A percentile compares a stretch with the other conserved stretches of the same genome.
phyloP scores from a whole-genome alignment of 176 grass and related monocot genomes.

The Areca catechu region DNA sequence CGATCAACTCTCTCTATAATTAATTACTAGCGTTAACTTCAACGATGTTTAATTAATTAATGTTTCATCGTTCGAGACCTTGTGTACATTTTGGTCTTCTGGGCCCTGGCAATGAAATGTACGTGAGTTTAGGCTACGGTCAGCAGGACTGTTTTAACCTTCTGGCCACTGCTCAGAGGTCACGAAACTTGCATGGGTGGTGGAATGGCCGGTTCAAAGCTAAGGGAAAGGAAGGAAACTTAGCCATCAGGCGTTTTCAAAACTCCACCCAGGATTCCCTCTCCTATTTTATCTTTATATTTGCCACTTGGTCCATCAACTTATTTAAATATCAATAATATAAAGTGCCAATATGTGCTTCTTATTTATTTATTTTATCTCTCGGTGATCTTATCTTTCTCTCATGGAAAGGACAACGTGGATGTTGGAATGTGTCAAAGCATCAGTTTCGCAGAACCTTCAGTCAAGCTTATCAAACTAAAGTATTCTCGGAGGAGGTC shows the following conservation, averaged over 20 bases:
- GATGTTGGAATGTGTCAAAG: slow-evolving; percentile 1
- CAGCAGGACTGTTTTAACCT: neutral
- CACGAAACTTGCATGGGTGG: slow-evolving; percentile 1
- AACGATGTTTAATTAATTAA: neutral
- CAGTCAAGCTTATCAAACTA: neutral
- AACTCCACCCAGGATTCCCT: neutral
- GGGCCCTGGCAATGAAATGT: neutral
- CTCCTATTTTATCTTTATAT: neutral
- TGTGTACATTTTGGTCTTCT: neutral
- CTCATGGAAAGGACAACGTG: neutral
- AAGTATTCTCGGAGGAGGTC: too few species aligned
- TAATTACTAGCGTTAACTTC: too few species aligned
- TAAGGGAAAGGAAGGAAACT: neutral
- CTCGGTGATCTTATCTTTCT: neutral
- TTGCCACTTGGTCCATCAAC: neutral
- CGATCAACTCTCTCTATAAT: too few species aligned
- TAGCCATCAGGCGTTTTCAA: neutral
- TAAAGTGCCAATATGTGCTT: neutral
- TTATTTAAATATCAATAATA: neutral
- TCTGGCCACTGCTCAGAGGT: neutral
- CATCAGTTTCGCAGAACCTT: slow-evolving; percentile 4
- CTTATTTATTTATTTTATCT: neutral
- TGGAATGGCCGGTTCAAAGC: neutral
- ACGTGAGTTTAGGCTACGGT: neutral
- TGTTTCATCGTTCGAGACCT: neutral